These are phyloP conservation scores for Camellia lanceoleosa DNA, from an alignment of 148 eudicot genomes.

Conservation along the genomic window DNA sequence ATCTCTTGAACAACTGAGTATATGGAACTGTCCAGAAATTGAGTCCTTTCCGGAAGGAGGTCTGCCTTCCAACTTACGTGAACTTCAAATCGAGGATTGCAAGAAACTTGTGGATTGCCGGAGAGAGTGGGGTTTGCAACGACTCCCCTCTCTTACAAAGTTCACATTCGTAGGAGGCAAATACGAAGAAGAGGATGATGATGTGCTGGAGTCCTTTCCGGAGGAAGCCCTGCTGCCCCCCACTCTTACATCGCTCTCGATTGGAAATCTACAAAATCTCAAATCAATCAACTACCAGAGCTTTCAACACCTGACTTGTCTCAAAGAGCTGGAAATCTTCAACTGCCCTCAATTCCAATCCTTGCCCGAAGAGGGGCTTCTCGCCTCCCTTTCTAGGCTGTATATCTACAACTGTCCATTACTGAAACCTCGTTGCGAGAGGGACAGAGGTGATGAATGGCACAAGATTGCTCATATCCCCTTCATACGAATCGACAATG, in stretches of 20 bases:
- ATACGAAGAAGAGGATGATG: background rate
- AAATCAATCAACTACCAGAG: background rate
- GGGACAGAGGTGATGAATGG: background rate
- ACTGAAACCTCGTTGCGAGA: background rate
- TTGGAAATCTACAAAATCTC: background rate
- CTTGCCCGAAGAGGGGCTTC: background rate
- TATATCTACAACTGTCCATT: background rate
- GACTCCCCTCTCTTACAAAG: background rate
- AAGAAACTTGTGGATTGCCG: background rate
- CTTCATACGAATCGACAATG: too few relatives aligned
- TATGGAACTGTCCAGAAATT: background rate
- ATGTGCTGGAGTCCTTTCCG: background rate
- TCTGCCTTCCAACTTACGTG: background rate
- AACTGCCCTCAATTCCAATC: background rate
- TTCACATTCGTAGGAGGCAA: background rate
- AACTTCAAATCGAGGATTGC: background rate
- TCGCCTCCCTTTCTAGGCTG: background rate
- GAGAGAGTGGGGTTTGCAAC: background rate
- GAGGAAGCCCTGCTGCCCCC: conserved; percentile 1
- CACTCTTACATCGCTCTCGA: background rate
- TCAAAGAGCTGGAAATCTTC: background rate
- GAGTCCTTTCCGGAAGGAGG: conserved; percentile 4
- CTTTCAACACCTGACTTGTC: background rate
- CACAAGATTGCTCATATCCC: background rate
- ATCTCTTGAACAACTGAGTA: background rate